Percentiles rank a stretch among this genome's conserved stretches.
Conservation (phyloP, 2,329 filamentous ascomycete species). For the Aspergillus ochraceus region DNA sequence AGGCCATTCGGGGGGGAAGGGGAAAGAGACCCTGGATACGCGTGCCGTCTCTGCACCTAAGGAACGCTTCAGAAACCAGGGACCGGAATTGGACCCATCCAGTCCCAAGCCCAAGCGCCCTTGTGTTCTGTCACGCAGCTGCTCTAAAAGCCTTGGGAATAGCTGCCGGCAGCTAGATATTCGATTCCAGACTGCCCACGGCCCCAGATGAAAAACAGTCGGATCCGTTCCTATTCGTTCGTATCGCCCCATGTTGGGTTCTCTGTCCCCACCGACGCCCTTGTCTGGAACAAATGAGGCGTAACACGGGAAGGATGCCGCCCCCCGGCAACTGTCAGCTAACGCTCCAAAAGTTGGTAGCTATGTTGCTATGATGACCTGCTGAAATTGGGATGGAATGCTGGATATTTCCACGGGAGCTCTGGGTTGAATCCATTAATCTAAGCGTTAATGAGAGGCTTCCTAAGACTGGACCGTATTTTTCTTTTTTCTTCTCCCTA, state of each 20-base stretch:
- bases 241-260: constrained; percentile 8
- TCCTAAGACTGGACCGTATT: background rate
- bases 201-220: constrained; percentile 6
- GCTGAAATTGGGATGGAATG: background rate
- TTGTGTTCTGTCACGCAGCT: constrained; percentile 15
- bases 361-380: background rate
- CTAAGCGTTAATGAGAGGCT: background rate
- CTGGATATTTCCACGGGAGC: constrained; percentile 1
- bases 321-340: constrained; percentile 8
- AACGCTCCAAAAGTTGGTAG: background rate
- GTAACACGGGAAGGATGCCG: constrained; percentile 19
- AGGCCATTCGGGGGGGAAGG: background rate
- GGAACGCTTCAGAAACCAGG: constrained; percentile 11
- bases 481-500: background rate
- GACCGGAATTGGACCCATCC: constrained; percentile 8
- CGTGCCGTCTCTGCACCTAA: constrained; percentile 20
- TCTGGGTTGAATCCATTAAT: background rate
- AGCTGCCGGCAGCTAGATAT: constrained; percentile 11
- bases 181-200: constrained; percentile 9
- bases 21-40: constrained; percentile 12
- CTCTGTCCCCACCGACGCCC: constrained; percentile 10
- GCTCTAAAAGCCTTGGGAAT: constrained; percentile 10
- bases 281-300: constrained; percentile 23
- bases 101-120: constrained; percentile 2
- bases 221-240: constrained; percentile 24